Evolutionary conservation across 2,329 filamentous ascomycete species (phyloP), one percentile per base, ranked within the genome.

Genomic region (Fusarium hostae): DNA sequence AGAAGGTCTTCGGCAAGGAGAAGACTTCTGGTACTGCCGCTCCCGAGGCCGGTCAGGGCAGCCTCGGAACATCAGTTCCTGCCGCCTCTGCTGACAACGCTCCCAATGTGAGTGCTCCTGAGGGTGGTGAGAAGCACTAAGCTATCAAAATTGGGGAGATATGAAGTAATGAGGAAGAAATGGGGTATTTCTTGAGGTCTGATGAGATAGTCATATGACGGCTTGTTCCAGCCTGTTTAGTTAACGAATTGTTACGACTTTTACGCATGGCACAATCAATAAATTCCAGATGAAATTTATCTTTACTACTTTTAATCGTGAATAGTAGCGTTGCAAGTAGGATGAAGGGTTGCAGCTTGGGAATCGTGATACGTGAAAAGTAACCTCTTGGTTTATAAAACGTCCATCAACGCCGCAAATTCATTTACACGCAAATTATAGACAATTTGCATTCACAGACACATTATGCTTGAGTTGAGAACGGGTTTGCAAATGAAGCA

Each of bases 1-100:
- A 89, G 75, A 85, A 83, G 74, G 82, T 90, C 54, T 87, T 90
- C 74, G 88, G 86, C 50, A 88, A 86, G 79, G 84, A 86, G 77
- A 84, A 84, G 78, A 75, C 75, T 12, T 45, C 76, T 12, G 59
- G 64, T 11, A 50, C 65, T 37, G 67, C 65, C 18, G 63, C 75
- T 9, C 69, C 71, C 16, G 58, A 74, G 26, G 71, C 68, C 20
- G 66, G 70, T 5, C 48, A 66, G 54, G 60, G 75, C 37, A 52
- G 66, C 6, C 45, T 70, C 7, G 52, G 68, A 15, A 72, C 70
- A 52, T 74, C 75, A 15, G 64, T 70, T 4, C 75, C 75, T 48
- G 62, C 72, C 43, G 70, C 57, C 16, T 58, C 73, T n/a, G 59
- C 73, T 9, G 71, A 58, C 12, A 57, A 63, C 4, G 63, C 72